These are phyloP conservation scores for Leonotis leonurus DNA, from an alignment of 257 asterid species.

Conservation along the genomic window DNA sequence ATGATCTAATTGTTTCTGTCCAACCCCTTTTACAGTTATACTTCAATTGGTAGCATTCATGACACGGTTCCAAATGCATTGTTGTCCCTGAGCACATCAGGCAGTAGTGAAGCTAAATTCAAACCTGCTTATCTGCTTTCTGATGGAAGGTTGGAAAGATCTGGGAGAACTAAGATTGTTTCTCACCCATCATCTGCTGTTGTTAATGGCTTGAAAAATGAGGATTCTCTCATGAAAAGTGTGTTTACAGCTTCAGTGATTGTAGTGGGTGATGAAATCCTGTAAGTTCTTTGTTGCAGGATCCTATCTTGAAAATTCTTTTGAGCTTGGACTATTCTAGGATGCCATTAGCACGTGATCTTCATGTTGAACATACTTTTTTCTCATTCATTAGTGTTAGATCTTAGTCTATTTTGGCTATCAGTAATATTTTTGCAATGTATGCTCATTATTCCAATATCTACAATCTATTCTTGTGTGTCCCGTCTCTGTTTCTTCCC, in stretches of 20 bases:
- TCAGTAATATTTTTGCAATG: neutral
- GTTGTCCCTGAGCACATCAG: slow-evolving; percentile 40
- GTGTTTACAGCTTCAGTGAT: slow-evolving; percentile 60
- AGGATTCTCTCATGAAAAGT: slow-evolving; percentile 30
- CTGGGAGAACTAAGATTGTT: slow-evolving; percentile 64
- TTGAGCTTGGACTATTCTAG: neutral
- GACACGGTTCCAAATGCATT: slow-evolving; percentile 83
- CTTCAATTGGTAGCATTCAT: slow-evolving; percentile 94
- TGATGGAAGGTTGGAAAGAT: slow-evolving; percentile 94
- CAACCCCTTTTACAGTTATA: slow-evolving; percentile 45
- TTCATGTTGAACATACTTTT: neutral
- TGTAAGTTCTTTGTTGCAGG: slow-evolving; percentile 51
- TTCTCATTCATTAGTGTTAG: neutral
- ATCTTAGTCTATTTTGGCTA: neutral
- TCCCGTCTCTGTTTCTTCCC: neutral
- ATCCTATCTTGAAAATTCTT: neutral
- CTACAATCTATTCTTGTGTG: too few relatives aligned
- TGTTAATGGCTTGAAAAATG: slow-evolving; percentile 50
- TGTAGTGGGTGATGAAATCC: slow-evolving; percentile 86
- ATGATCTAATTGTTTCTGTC: neutral
- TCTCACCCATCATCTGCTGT: slow-evolving; percentile 34
- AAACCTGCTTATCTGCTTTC: slow-evolving; percentile 78
- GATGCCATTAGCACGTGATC: neutral
- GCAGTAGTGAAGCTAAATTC: slow-evolving; percentile 40
- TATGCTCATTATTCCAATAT: too few relatives aligned